phyloP scores from a whole-genome alignment of 2,329 filamentous ascomycete genomes.

The Tolypocladium nubicola region DNA sequence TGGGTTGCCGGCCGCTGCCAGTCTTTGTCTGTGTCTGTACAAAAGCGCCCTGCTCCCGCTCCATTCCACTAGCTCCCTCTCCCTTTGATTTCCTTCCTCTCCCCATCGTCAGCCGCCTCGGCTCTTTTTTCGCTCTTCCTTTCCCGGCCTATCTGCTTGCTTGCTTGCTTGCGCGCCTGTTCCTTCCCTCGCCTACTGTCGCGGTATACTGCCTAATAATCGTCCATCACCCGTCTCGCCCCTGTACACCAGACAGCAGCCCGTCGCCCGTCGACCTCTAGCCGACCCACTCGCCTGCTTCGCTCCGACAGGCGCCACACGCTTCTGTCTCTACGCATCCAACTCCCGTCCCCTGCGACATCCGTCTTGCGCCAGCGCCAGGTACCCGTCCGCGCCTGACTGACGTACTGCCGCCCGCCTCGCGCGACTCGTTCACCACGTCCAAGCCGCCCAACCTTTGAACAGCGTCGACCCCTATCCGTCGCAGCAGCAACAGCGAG shows the following conservation, averaged over 20 bases:
- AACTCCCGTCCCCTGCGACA: constrained; percentile 1
- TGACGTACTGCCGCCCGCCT: background rate
- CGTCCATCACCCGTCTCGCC: background rate
- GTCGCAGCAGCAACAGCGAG: background rate
- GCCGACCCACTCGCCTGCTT: constrained; percentile 3
- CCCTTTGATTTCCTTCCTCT: constrained; percentile 3
- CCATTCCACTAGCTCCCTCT: constrained; percentile 3
- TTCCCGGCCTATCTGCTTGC: background rate
- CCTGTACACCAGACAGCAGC: background rate
- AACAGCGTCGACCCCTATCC: background rate
- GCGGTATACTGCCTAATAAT: background rate
- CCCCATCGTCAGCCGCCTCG: constrained; percentile 4
- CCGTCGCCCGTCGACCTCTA: background rate
- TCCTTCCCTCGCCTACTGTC: background rate
- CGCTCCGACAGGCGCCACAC: constrained; percentile 6
- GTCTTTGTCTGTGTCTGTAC: constrained; percentile 2
- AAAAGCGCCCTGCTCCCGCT: constrained; percentile 10
- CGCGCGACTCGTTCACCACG: background rate
- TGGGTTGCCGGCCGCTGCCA: background rate
- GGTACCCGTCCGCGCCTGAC: constrained; percentile 10
- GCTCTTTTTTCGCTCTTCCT: background rate
- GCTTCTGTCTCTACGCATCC: constrained; percentile 1
- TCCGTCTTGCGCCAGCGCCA: constrained; percentile 8
- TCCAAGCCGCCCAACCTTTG: background rate
- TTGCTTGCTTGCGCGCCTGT: background rate